Percentiles rank a stretch among this genome's conserved stretches.
Conservation (phyloP, 495 filamentous ascomycete genomes). For the Neurospora sp. region DNA sequence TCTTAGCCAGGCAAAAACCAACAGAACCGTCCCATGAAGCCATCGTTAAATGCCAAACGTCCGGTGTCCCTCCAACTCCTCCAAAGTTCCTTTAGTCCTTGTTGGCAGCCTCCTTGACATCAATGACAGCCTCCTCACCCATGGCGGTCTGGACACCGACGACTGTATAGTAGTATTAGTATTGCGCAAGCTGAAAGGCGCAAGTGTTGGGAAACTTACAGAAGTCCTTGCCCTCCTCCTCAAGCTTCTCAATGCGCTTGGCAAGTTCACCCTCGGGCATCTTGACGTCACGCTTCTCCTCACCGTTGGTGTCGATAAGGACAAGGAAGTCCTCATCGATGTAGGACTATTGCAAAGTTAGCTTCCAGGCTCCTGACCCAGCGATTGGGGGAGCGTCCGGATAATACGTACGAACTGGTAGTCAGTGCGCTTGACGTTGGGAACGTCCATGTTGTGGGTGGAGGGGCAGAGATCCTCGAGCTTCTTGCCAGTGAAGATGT, state of each 20-base stretch:
- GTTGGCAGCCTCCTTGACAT: slow-evolving; percentile 79
- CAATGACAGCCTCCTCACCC: slow-evolving; percentile 87
- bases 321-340: slow-evolving; percentile 86
- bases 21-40: slow-evolving; percentile 7
- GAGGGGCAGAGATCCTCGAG: slow-evolving; percentile 97
- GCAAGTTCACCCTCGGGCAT: slow-evolving; percentile 82
- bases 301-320: slow-evolving; percentile 73
- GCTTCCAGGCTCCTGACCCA: not conserved
- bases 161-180: slow-evolving; percentile 43
- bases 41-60: slow-evolving; percentile 5
- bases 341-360: slow-evolving; percentile 33
- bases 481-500: slow-evolving; percentile 99
- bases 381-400: not conserved
- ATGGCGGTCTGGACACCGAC: slow-evolving; percentile 89
- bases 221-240: slow-evolving; percentile 54
- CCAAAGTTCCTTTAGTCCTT: slow-evolving; percentile 2
- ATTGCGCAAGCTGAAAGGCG: not conserved
- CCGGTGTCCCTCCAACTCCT: slow-evolving; percentile 9
- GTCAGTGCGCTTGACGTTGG: slow-evolving; percentile 78
- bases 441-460: slow-evolving; percentile 99
- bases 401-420: slow-evolving; percentile 75
- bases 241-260: slow-evolving; percentile 66
- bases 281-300: slow-evolving; percentile 90
- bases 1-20: slow-evolving; percentile 9
- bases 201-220: slow-evolving; percentile 54